phyloP scores from a whole-genome alignment of 805 yeast species.

The Starmerella geochares region DNA sequence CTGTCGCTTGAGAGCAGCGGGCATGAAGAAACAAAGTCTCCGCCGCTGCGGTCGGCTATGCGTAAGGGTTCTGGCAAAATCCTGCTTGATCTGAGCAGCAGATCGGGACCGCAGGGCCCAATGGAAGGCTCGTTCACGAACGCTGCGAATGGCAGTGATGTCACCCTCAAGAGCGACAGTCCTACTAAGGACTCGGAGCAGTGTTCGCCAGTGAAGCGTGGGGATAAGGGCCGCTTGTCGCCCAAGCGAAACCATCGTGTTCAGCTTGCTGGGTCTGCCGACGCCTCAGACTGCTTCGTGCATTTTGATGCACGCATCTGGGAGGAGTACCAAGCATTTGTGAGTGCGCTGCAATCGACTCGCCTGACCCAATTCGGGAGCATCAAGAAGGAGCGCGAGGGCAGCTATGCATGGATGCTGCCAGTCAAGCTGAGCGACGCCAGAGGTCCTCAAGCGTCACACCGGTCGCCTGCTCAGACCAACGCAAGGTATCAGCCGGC shows the following conservation, averaged over 20 bases:
- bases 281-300: constrained; percentile 8
- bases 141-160: background rate
- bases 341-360: constrained; percentile 5
- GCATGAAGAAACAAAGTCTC: background rate
- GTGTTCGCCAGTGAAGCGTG: background rate
- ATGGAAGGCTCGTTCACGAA: background rate
- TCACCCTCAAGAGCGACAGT: background rate
- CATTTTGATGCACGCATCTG: constrained; percentile 19
- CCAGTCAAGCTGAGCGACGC: constrained; percentile 4
- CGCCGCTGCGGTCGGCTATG: background rate
- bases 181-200: background rate
- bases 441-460: background rate
- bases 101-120: background rate
- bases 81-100: background rate
- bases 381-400: constrained; percentile 1
- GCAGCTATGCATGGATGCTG: constrained; percentile 16
- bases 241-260: background rate
- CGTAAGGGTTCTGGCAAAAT: background rate
- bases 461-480: background rate
- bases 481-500: background rate
- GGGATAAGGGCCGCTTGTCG: background rate
- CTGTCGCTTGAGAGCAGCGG: background rate
- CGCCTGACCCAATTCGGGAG: constrained; percentile 9
- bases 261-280: constrained; percentile 1
- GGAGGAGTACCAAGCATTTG: constrained; percentile 14